Base-by-base conservation (phyloP, 192 early-diverging fungal genomes). In the Coemansia sp. region DNA sequence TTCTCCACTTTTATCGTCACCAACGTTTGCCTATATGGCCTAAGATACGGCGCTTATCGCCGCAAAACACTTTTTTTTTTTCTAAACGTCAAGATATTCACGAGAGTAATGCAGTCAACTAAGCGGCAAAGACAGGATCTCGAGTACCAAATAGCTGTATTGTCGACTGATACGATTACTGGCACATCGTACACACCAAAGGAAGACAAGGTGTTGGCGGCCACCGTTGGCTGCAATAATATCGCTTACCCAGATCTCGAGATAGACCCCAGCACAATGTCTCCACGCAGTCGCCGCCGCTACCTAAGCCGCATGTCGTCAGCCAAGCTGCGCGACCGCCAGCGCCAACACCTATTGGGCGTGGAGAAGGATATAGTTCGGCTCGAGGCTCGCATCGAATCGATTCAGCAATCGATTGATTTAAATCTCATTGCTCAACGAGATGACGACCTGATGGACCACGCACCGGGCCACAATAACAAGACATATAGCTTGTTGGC, bases 261-360 rank as follows among this genome's bases (percentile, higher is more conserved):
- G 8, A 22, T 65, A 0, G 74, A 81, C 8, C 31, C 63, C 20
- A 53, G 50, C 4, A 60, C 57, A 24, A 62, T 82, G 62, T 78
- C 81, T 10, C 81, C 81, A 12, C 69, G 70, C 44, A 83, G 75
- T 70, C 75, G 73, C 15, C 69, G 73, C n/a, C 69, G 81, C n/a
- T 60, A 78, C 53, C 80, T 75, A 39, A 83, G 80, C 73, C 71
- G 74, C 52, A 43, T 75, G 58, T 83, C 80, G 0, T 83, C 80
- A 1, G 80, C 80, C 9, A 72, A 76, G 20, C 68, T 83, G 58
- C 75, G 80, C 22, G 75, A 74, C 64, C 75, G 80, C 22, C 80
- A 83, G 73, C 75, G 80, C 12, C 69, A 70, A 57, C 55, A 65
- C 24, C 65, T 72, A 13, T 18, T 46, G 0, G 20, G 55, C 2